These are phyloP conservation scores for Entomortierella parvispora DNA, from an alignment of 192 early-diverging fungal species.

Conservation along the genomic window DNA sequence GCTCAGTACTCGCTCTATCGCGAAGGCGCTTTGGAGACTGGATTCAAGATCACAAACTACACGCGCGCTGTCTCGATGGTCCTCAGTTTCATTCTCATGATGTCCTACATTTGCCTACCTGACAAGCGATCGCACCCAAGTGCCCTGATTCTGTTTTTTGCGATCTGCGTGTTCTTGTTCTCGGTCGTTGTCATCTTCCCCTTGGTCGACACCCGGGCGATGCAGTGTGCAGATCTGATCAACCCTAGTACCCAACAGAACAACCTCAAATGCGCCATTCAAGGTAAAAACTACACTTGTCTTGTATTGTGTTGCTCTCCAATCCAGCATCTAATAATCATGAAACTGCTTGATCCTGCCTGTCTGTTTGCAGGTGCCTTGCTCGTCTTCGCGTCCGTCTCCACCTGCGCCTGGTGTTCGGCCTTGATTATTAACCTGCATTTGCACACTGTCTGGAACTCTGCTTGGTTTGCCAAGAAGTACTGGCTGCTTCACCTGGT, in stretches of 20 bases:
- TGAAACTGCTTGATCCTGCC: background rate
- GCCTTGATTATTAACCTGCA: conserved; percentile 59
- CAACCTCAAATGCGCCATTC: conserved; percentile 57
- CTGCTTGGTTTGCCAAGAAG: conserved; percentile 54
- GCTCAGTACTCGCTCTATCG: conserved; percentile 59
- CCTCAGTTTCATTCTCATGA: conserved; percentile 51
- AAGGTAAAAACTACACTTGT: conserved; percentile 39
- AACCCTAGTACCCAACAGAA: conserved; percentile 57
- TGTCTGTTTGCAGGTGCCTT: conserved; percentile 48
- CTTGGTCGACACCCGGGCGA: conserved; percentile 45
- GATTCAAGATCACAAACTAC: conserved; percentile 56
- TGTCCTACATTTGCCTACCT: conserved; percentile 59
- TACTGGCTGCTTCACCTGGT: conserved; percentile 52
- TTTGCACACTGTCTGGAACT: conserved; percentile 66
- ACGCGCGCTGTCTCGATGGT: conserved; percentile 57
- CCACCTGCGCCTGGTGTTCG: conserved; percentile 57
- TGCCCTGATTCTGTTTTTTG: conserved; percentile 58
- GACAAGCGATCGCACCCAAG: conserved; percentile 62
- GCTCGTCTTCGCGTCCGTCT: conserved; percentile 57
- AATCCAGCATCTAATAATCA: background rate
- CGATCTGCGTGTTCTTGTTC: conserved; percentile 59
- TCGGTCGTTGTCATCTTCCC: conserved; percentile 58
- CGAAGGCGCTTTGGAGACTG: conserved; percentile 39
- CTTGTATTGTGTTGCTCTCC: background rate
- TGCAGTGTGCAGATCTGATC: conserved; percentile 55